Conservation (phyloP, 768 basidiomycete genomes). For the Russula brevipes region DNA sequence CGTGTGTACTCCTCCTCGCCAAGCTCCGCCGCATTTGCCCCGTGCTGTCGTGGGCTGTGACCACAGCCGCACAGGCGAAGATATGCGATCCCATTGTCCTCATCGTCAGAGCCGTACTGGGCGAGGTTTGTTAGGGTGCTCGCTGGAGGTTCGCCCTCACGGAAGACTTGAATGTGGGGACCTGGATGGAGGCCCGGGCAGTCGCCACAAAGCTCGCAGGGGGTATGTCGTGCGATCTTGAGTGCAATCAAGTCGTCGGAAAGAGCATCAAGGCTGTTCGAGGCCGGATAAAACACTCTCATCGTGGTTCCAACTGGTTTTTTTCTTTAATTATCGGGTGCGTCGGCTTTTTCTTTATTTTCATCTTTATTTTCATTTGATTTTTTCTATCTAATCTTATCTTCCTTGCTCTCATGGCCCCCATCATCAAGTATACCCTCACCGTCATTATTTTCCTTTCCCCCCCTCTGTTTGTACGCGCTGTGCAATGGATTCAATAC, state of each 20-base stretch:
- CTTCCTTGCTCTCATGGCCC: background rate
- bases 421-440: background rate
- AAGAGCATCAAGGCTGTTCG: conserved; percentile 46
- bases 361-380: background rate
- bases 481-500: conserved; percentile 58
- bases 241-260: conserved; percentile 49
- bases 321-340: background rate
- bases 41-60: conserved; percentile 59
- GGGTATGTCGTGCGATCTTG: conserved; percentile 80
- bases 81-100: conserved; percentile 48
- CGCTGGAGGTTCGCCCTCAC: conserved; percentile 41
- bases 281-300: conserved; percentile 65
- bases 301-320: conserved; percentile 33
- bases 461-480: conserved; percentile 26
- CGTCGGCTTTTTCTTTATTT: background rate
- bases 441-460: conserved; percentile 7
- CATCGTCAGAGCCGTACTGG: conserved; percentile 69
- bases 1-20: conserved; percentile 64
- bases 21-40: conserved; percentile 53
- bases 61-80: conserved; percentile 64
- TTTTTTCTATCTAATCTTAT: conserved; percentile 7
- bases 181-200: conserved; percentile 72
- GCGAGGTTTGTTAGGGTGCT: conserved; percentile 51
- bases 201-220: conserved; percentile 57
- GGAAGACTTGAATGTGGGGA: conserved; percentile 50